Conservation (phyloP, 2,329 filamentous ascomycete genomes). For the Fusarium sublunatum region DNA sequence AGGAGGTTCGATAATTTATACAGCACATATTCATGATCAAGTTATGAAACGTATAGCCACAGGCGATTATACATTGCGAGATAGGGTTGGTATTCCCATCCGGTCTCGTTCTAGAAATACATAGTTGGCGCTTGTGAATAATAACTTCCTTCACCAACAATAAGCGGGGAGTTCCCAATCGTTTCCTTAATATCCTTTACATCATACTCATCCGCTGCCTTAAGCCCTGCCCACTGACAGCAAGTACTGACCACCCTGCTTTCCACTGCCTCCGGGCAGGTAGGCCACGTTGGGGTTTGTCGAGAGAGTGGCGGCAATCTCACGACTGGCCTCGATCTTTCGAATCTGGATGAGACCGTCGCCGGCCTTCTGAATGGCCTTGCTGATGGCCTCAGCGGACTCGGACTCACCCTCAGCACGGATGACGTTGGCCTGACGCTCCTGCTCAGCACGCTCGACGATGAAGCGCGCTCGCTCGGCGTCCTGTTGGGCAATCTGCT, state of each 20-base stretch:
- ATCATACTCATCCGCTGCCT: constrained; percentile 24
- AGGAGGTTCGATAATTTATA: neutral
- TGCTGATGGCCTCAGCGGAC: constrained; percentile 93
- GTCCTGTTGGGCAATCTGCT: constrained; percentile 99
- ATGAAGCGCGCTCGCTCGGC: constrained; percentile 97
- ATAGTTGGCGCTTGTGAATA: constrained; percentile 46
- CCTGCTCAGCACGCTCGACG: constrained; percentile 98
- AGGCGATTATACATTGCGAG: constrained; percentile 40
- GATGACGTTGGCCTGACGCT: constrained; percentile 98
- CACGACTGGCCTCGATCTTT: constrained; percentile 95
- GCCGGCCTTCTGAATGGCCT: constrained; percentile 90
- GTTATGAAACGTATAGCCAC: constrained; percentile 7
- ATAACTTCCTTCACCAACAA: constrained; percentile 44
- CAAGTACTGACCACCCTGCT: constrained; percentile 67
- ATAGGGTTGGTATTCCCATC: constrained; percentile 41
- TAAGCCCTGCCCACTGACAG: constrained; percentile 62
- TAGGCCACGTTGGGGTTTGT: constrained; percentile 96
- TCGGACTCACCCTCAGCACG: constrained; percentile 97
- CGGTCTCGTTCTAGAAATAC: constrained; percentile 52
- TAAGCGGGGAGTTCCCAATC: constrained; percentile 52
- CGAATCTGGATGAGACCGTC: constrained; percentile 95
- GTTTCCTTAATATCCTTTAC: constrained; percentile 34
- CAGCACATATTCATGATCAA: neutral
- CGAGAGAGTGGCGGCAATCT: constrained; percentile 91
- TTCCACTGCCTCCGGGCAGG: constrained; percentile 81